Evolutionary conservation across 176 grass and related monocot species (phyloP).

Genomic region (Cymbopogon citratus): DNA sequence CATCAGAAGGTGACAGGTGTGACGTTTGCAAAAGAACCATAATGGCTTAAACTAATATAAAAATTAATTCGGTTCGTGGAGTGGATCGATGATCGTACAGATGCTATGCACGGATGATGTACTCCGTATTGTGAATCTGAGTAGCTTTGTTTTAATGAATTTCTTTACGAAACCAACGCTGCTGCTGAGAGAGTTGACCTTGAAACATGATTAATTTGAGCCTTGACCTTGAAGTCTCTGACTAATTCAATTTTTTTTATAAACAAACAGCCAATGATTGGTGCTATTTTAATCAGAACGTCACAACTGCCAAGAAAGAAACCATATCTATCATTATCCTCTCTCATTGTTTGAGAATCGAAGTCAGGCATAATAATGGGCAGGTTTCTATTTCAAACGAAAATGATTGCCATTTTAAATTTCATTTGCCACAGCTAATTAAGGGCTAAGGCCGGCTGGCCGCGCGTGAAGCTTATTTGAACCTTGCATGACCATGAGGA

Average conservation of each 20-base stretch:
- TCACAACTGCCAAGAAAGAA: background rate
- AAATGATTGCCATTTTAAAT: background rate
- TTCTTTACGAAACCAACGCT: too few species aligned
- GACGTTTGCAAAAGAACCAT: background rate
- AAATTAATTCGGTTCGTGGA: background rate
- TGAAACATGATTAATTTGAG: background rate
- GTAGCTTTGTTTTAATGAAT: too few species aligned
- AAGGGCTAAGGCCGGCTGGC: background rate
- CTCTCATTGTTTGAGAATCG: background rate
- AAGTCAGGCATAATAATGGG: background rate
- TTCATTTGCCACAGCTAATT: accelerated
- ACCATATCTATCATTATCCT: background rate
- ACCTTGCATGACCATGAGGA: too few species aligned
- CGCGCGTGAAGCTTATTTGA: background rate
- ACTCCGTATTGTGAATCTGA: background rate
- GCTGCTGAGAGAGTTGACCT: slow-evolving; percentile 21
- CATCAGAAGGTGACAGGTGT: too few species aligned
- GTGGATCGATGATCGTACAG: background rate
- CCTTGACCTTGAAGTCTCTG: background rate
- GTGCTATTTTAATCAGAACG: slow-evolving; percentile 28
- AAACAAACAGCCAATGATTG: slow-evolving; percentile 26
- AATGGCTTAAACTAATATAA: background rate
- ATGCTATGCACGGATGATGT: background rate
- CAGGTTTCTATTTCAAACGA: too few species aligned
- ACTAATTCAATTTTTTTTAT: background rate